Evolutionary conservation across 2,329 filamentous ascomycete species (phyloP), one percentile per base, ranked within the genome.

Genomic region (Pyrenochaeta sp.): DNA sequence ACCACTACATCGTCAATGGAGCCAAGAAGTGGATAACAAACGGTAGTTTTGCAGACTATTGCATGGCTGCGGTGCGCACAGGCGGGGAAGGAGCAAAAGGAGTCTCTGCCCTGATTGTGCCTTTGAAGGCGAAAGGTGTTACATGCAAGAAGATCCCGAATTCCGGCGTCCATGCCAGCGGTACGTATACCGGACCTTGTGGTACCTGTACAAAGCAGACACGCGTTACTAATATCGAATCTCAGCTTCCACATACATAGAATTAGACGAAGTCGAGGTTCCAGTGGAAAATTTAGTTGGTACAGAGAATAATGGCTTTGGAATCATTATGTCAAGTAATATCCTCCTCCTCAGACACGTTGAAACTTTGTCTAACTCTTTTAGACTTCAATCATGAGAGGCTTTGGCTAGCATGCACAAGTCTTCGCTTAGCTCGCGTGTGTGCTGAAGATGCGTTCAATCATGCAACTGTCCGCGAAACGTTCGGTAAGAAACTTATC

Each of bases 21-120:
- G 87, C 82, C 49, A 92, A 92, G 82, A 93, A 92, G 78, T 91
- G 89, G 89, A 91, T 91, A 70, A 91, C 89, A 36, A 91, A 91
- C 74, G 90, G 88, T 49, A 85, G 87, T 60, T 93, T 87, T 75
- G 84, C 79, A 56, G 90, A 93, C 74, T 93, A 92, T 78, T 93
- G 93, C 67, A 88, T 92, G 45, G 88, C 87, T 1, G 90, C 86
- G 45, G 90, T 90, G 64, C 87, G 86, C 68, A 93, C 90, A 1
- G 86, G 85, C 17, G 42, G 41, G 4, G 23, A 21, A 21, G 32
- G 41, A n/a, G 30, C 35, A 51, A 91, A 91, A 75, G 89, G 89
- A 15, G 83, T 92, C 56, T 88, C 85, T n/a, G 90, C 93, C 11
- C 78, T 94, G 5, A 78, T 94, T n/a, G 89, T 94, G 60, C 84